Evolutionary conservation across 2,329 filamentous ascomycete genomes (phyloP).

Genomic region (Penicillium sp.): DNA sequence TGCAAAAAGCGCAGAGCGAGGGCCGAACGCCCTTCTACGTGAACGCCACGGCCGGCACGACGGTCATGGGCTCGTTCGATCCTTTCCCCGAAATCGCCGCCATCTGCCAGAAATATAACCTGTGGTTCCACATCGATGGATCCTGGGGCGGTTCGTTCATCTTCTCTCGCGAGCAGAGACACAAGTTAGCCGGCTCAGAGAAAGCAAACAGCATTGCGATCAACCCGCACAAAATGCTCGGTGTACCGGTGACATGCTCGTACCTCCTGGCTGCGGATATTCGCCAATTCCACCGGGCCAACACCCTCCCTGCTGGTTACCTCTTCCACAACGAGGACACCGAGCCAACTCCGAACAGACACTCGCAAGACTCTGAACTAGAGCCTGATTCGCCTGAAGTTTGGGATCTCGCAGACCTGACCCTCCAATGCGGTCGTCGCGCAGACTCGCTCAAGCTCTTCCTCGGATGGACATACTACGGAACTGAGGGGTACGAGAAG

Average conservation of each 20-base stretch:
- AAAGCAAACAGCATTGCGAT: conserved; percentile 80
- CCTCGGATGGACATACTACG: conserved; percentile 87
- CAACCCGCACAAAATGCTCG: conserved; percentile 98
- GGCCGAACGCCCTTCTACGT: conserved; percentile 89
- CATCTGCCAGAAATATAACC: conserved; percentile 68
- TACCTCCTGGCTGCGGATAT: conserved; percentile 82
- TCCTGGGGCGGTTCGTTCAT: conserved; percentile 86
- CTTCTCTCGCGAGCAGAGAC: conserved; percentile 67
- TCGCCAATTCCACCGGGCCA: conserved; percentile 74
- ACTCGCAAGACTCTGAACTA: conserved; percentile 23
- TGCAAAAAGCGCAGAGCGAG: conserved; percentile 62
- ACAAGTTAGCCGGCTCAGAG: conserved; percentile 69
- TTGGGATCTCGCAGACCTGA: conserved; percentile 90
- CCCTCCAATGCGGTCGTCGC: conserved; percentile 86
- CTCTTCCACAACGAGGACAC: conserved; percentile 66
- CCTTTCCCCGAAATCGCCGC: conserved; percentile 69
- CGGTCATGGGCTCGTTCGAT: conserved; percentile 87
- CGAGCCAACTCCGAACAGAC: conserved; percentile 34
- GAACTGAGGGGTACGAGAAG: conserved; percentile 67
- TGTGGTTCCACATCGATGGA: conserved; percentile 94
- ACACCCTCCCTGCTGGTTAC: conserved; percentile 85
- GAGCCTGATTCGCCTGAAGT: conserved; percentile 55
- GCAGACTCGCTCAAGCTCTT: conserved; percentile 87
- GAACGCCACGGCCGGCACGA: conserved; percentile 93
- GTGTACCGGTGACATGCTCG: conserved; percentile 84